Base-by-base conservation (phyloP, 2,329 filamentous ascomycete genomes). In the Hymenoscyphus occultus region DNA sequence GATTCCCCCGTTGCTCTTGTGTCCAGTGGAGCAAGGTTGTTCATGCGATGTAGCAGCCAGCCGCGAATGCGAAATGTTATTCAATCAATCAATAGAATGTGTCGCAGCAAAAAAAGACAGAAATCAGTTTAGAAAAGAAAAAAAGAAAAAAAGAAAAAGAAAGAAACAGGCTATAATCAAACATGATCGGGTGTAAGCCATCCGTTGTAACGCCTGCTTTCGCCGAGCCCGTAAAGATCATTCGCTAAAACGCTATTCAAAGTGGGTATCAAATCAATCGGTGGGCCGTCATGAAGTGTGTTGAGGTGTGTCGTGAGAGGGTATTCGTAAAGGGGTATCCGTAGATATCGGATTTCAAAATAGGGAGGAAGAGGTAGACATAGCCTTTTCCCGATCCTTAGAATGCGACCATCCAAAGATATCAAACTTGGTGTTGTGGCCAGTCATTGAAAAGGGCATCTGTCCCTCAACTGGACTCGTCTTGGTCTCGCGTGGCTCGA, bases 401-500 rank as follows among this genome's bases (percentile, higher is more conserved):
- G 75, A 76, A 65, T 81, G 78, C 42, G 81, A 80, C 82, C 82
- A 84, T 39, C 78, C 77, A 59, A 83, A 77, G 67, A 84, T 80
- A 69, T 83, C 82, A 61, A 83, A 83, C 67, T 80, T 83, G 51
- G 83, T 81, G 68, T 79, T 81, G n/a, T 76, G 65, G 72, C 63
- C 75, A 76, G 64, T 35, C 5, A 7, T 51, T 63, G 67, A 68
- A 42, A 67, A 69, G 5, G 67, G 63, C 39, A 63, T 69, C 48
- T 70, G 70, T 13, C 62, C 68, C 35, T 76, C 71, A 54, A 74
- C 65, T 16, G 71, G 71, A 65, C 73, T 75, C 19, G 66, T 67
- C 63, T 64, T 56, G 32, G 60, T 69, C 59, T 82, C 81, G 19
- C 83, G 78, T 32, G 89, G 89, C 71, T 91, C 89, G 12, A 91